A percentile compares a stretch with the other conserved stretches of the same genome.
Conservation (phyloP, 768 basidiomycete genomes). For the Botryobasidium botryosum region DNA sequence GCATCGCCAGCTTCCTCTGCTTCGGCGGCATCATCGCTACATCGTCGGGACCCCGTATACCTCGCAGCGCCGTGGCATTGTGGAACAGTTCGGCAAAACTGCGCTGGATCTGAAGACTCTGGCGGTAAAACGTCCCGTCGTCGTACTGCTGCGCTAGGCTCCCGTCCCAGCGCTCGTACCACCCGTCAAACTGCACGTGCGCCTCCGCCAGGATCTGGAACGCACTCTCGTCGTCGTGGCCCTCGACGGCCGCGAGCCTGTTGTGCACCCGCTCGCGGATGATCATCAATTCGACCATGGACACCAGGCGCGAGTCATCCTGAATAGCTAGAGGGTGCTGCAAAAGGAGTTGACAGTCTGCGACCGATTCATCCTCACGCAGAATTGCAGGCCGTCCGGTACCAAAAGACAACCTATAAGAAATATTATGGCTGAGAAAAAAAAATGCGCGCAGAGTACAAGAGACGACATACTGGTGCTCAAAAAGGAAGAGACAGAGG, state of each 20-base stretch:
- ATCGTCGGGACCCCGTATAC: constrained; percentile 74
- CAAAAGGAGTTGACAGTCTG: constrained; percentile 58
- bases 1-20: constrained; percentile 64
- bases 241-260: constrained; percentile 58
- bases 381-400: constrained; percentile 86
- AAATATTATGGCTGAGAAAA: constrained; percentile 10
- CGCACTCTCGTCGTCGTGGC: constrained; percentile 52
- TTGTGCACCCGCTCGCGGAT: constrained; percentile 78
- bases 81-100: constrained; percentile 75
- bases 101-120: constrained; percentile 74
- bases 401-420: constrained; percentile 74
- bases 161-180: constrained; percentile 70
- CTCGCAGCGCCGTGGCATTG: constrained; percentile 64
- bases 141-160: constrained; percentile 61
- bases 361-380: constrained; percentile 83
- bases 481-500: constrained; percentile 88
- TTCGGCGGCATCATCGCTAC: constrained; percentile 64
- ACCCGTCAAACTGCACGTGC: constrained; percentile 58
- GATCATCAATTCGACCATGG: constrained; percentile 84
- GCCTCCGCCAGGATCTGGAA: constrained; percentile 56
- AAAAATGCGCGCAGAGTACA: neutral
- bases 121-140: constrained; percentile 62
- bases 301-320: constrained; percentile 89
- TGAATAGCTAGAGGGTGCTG: constrained; percentile 79
- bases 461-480: constrained; percentile 58